A percentile compares a stretch with the other conserved stretches of the same genome.
Conservation (phyloP, 2,329 filamentous ascomycete species). For the Colletotrichum coccodes region DNA sequence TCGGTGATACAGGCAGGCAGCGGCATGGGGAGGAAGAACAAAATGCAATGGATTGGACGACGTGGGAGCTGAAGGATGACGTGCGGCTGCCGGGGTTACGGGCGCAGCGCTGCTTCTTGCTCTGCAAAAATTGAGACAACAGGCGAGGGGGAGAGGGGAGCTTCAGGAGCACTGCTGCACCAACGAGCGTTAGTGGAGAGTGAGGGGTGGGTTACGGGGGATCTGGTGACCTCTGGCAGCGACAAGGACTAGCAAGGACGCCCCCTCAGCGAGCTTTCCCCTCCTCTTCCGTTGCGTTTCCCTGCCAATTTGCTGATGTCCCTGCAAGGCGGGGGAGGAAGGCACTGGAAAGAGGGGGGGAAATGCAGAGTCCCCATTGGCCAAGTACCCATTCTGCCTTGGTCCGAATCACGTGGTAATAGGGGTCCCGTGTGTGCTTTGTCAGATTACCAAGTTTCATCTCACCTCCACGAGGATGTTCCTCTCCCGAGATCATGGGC, state of each 20-base stretch:
- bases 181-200: background rate
- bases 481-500: background rate
- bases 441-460: background rate
- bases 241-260: background rate
- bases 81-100: constrained; percentile 30
- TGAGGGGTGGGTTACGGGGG: constrained; percentile 8
- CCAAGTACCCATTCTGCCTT: background rate
- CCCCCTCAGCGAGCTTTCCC: background rate
- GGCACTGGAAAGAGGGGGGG: constrained; percentile 16
- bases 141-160: background rate
- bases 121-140: background rate
- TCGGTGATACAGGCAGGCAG: constrained; percentile 1
- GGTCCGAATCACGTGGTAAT: background rate
- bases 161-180: background rate
- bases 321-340: constrained; percentile 18
- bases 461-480: background rate
- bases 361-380: constrained; percentile 1
- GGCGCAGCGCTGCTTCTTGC: background rate
- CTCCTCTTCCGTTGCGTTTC: background rate
- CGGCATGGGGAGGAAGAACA: background rate
- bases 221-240: background rate
- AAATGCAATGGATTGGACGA: background rate
- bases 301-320: background rate
- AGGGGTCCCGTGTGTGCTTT: background rate
- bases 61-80: constrained; percentile 20